phyloP scores from a whole-genome alignment of 176 grass and related monocot genomes.

The Aegilops tauschii region DNA sequence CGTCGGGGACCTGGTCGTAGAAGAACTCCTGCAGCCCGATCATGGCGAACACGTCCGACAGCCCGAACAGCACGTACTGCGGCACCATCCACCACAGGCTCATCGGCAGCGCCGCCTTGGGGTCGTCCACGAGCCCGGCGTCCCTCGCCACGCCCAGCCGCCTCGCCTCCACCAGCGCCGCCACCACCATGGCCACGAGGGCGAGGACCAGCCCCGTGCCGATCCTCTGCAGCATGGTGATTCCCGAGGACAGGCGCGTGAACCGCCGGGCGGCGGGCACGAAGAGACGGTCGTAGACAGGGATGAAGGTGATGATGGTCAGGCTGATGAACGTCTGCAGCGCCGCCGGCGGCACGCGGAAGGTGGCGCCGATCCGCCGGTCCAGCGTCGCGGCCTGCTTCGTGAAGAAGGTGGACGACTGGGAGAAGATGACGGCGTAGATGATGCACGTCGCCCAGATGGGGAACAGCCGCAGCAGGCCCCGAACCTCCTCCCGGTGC shows the following conservation, averaged over 20 bases:
- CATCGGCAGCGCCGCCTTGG: constrained; percentile 51
- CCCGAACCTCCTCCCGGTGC: background rate
- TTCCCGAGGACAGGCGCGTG: constrained; percentile 30
- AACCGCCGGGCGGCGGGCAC: constrained; percentile 29
- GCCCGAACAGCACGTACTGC: constrained; percentile 67
- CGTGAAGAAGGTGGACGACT: constrained; percentile 47
- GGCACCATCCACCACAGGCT: constrained; percentile 95
- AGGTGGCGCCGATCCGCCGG: constrained; percentile 31
- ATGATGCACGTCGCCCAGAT: constrained; percentile 53
- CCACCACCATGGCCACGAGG: constrained; percentile 32
- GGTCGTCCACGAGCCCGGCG: constrained; percentile 37
- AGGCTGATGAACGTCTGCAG: constrained; percentile 37
- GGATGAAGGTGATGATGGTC: constrained; percentile 43
- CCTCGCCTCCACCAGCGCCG: constrained; percentile 42
- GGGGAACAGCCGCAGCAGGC: constrained; percentile 24
- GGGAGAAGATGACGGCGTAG: constrained; percentile 39
- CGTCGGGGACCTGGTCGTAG: constrained; percentile 77
- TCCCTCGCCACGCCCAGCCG: constrained; percentile 38
- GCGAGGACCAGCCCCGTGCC: constrained; percentile 38
- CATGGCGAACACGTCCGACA: constrained; percentile 78
- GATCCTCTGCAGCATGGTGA: constrained; percentile 60
- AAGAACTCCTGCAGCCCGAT: constrained; percentile 91
- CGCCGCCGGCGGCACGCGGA: constrained; percentile 40
- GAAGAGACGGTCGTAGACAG: constrained; percentile 39
- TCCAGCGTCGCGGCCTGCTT: constrained; percentile 46